Base-by-base conservation (phyloP, 768 basidiomycete species). In the Kwoniella botswanensis region DNA sequence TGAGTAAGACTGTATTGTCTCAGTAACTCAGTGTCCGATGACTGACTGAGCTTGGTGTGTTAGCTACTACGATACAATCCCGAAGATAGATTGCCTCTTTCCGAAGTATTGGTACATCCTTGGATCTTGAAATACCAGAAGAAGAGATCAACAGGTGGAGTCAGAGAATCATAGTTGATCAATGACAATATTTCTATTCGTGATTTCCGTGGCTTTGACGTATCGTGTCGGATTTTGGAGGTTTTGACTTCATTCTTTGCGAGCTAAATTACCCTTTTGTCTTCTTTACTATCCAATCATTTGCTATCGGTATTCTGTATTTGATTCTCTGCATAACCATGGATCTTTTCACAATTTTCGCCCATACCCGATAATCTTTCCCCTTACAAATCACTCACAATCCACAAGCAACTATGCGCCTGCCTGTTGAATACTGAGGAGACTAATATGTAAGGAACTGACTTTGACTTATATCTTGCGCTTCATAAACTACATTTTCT, bases 1-100 rank as follows among this genome's bases (percentile, higher is more conserved):
- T 90, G 71, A 43, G 86, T 84, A 4, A 17, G n/a, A 43, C 10
- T 29, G 50, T 0, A 0, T 29, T 2, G 15, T 15, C 4, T n/a
- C 35, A 21, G 17, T 21, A 21, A 9, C 1, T 21, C 41, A 21
- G 17, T 21, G 44, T 1, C 0, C 1, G 61, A 46, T 2, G 52
- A 62, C 43, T 42, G 44, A 53, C 42, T 17, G 43, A n/a, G 43
- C 60, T 10, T 4, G 18, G 7, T 35, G 22, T 9, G 5, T 41
- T 71, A 98, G 96, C 88, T 98, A 17, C 88, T 98, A 15, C 90
- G 71, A 67, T 82, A 93, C 72, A 90, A 92, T 24, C 92, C 94
- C 0, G 87, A 90, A 74, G 87, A 90, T 67, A 89, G 95, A 5
- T 74, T 98, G 17, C 86, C 93, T 0, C 86, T 97, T 26, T 82